phyloP scores from a whole-genome alignment of 495 filamentous ascomycete species.

The Lichenothelia convexa region DNA sequence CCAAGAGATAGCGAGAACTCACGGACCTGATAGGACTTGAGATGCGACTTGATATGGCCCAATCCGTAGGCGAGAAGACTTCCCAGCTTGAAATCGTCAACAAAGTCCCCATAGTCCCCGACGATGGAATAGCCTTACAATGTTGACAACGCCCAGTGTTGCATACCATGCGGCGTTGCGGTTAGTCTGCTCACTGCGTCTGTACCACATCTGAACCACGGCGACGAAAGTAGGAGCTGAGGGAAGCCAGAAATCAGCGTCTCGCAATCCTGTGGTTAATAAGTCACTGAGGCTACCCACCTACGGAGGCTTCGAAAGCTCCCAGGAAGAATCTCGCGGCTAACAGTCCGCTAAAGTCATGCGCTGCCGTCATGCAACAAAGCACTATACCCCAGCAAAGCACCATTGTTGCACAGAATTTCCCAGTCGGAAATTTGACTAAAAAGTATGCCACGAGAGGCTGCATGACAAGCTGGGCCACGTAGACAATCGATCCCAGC shows the following conservation, averaged over 20 bases:
- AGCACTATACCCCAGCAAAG: slow-evolving; percentile 15
- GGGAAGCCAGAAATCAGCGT: slow-evolving; percentile 3
- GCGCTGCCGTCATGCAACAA: slow-evolving; percentile 13
- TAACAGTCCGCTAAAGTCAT: slow-evolving; percentile 27
- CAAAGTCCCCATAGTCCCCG: background rate
- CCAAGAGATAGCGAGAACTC: no score
- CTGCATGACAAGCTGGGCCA: slow-evolving; percentile 19
- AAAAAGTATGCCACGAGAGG: slow-evolving; percentile 21
- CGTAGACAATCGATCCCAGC: slow-evolving; percentile 17
- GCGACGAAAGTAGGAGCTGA: slow-evolving; percentile 41
- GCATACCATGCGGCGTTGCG: slow-evolving; percentile 40
- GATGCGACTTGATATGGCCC: slow-evolving; percentile 35
- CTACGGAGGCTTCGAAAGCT: slow-evolving; percentile 14
- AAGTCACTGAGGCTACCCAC: background rate
- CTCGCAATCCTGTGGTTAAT: background rate
- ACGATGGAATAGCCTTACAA: slow-evolving; percentile 12
- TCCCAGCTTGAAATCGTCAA: slow-evolving; percentile 6
- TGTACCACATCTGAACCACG: slow-evolving; percentile 46
- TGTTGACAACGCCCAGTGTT: slow-evolving; percentile 32
- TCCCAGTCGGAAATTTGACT: slow-evolving; percentile 27
- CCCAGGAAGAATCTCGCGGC: slow-evolving; percentile 19
- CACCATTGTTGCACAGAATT: slow-evolving; percentile 16
- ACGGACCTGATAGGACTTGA: slow-evolving; percentile 34
- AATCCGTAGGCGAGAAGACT: slow-evolving; percentile 39
- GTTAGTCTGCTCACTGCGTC: slow-evolving; percentile 39